A percentile compares a stretch with the other conserved stretches of the same genome.
Conservation (phyloP, 345 rosid genomes). For the Populus davidiana region DNA sequence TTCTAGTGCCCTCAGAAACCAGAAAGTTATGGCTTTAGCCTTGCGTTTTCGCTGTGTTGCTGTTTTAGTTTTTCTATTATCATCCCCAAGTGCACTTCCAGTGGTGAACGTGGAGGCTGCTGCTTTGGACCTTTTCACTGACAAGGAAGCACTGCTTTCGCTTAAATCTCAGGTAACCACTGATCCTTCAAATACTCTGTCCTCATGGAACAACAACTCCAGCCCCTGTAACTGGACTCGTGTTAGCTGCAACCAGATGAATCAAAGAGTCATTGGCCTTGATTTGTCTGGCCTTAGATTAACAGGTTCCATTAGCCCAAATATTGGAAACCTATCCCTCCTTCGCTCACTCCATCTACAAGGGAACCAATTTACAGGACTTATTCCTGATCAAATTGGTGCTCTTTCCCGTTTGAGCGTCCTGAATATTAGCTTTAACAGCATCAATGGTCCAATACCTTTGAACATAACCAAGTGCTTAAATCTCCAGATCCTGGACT, state of each 20-base stretch:
- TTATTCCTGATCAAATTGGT: neutral
- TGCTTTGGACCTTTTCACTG: neutral
- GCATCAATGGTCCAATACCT: neutral
- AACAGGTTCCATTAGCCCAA: slow-evolving; percentile 3
- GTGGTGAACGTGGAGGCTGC: neutral
- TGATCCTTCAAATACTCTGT: neutral
- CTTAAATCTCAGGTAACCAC: neutral
- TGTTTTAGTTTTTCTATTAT: neutral
- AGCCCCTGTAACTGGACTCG: slow-evolving; percentile 8
- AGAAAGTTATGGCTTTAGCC: neutral
- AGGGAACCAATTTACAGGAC: neutral
- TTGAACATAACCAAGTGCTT: neutral
- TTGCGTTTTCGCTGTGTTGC: neutral
- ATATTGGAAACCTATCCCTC: slow-evolving; percentile 5
- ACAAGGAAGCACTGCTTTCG: slow-evolving; percentile 5
- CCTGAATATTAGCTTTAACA: neutral
- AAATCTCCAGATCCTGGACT: slow-evolving; percentile 21
- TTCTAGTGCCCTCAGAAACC: neutral
- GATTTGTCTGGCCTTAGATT: neutral
- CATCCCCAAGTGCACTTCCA: neutral
- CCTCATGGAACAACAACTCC: neutral
- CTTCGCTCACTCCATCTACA: slow-evolving; percentile 6
- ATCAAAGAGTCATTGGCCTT: neutral
- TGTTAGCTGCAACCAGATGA: neutral
- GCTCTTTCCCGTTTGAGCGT: neutral